A percentile compares a stretch with the other conserved stretches of the same genome.
These are phyloP conservation scores for Sphagnum fallax DNA, from an alignment of 228 moss, liverwort and hornwort species.

Conservation along the genomic window DNA sequence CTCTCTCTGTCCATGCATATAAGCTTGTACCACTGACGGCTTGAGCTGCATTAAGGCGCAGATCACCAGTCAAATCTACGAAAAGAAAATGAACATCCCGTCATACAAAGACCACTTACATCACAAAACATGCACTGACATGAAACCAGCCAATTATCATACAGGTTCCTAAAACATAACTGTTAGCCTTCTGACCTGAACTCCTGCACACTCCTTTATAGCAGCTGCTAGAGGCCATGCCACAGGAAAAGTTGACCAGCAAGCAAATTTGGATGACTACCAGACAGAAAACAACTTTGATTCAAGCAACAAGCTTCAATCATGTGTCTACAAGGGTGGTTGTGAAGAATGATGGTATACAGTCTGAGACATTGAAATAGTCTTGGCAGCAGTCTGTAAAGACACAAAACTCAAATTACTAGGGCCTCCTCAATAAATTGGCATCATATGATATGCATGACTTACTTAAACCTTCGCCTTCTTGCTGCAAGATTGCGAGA, in stretches of 20 bases:
- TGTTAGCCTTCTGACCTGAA: not conserved
- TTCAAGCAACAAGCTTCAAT: too few relatives aligned
- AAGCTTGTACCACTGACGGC: constrained; percentile 79
- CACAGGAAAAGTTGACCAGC: too few relatives aligned
- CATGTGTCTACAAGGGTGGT: too few relatives aligned
- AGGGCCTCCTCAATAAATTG: too few relatives aligned
- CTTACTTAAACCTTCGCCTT: constrained; percentile 72
- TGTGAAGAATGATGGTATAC: too few relatives aligned
- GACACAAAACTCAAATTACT: too few relatives aligned
- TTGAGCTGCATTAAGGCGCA: constrained; percentile 39
- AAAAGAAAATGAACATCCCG: not conserved
- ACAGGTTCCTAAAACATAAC: not conserved
- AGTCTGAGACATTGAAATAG: too few relatives aligned
- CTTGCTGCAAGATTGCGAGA: constrained; percentile 72
- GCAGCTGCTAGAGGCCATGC: too few relatives aligned
- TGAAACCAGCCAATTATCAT: not conserved
- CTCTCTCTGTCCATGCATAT: constrained; percentile 74
- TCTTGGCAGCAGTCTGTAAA: too few relatives aligned
- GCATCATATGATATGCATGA: not conserved
- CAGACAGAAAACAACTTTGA: too few relatives aligned
- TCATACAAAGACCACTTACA: not conserved
- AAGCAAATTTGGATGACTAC: too few relatives aligned
- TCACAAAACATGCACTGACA: not conserved
- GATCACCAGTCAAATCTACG: not conserved
- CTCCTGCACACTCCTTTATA: too few relatives aligned